Percentiles rank a stretch among this genome's conserved stretches.
These are phyloP conservation scores for Chaetoceros muelleri DNA, from an alignment of 108 stramenopile species.

Conservation along the genomic window DNA sequence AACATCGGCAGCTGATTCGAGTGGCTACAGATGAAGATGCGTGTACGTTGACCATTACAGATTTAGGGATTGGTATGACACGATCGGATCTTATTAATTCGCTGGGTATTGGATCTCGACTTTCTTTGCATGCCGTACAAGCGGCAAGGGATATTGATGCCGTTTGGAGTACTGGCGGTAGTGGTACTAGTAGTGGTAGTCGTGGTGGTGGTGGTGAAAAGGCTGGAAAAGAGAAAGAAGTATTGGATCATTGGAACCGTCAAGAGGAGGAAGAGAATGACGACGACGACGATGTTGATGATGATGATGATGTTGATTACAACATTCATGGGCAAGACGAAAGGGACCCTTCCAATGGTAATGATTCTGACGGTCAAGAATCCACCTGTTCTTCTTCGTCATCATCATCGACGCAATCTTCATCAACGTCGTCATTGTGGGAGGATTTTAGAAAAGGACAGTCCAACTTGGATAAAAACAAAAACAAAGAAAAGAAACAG, in stretches of 20 bases:
- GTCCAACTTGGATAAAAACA: not conserved
- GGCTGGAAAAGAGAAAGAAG: not conserved
- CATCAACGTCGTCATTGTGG: too few relatives aligned
- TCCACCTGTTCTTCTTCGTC: too few relatives aligned
- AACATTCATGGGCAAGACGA: constrained; percentile 5
- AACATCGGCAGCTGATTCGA: not conserved
- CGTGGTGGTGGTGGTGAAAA: too few relatives aligned
- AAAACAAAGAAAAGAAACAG: not conserved
- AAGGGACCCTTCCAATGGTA: constrained; percentile 2
- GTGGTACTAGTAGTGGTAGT: too few relatives aligned
- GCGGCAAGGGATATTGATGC: not conserved
- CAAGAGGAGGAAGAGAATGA: constrained; percentile 2
- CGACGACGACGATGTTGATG: constrained; percentile 1
- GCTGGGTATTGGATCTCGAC: constrained; percentile 19
- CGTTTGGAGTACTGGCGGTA: not conserved
- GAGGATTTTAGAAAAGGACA: constrained; percentile 4
- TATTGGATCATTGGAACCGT: not conserved
- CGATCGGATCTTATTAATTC: constrained; percentile 31
- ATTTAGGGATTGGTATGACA: constrained; percentile 33
- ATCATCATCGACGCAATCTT: too few relatives aligned
- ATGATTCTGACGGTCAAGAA: constrained; percentile 8
- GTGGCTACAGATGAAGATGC: not conserved
- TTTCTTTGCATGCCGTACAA: not conserved
- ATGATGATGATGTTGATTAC: constrained; percentile 7
- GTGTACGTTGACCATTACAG: constrained; percentile 23